Percentiles rank a stretch among this genome's conserved stretches.
Conservation (phyloP, 2,329 filamentous ascomycete genomes). For the Xylariaceae sp. region DNA sequence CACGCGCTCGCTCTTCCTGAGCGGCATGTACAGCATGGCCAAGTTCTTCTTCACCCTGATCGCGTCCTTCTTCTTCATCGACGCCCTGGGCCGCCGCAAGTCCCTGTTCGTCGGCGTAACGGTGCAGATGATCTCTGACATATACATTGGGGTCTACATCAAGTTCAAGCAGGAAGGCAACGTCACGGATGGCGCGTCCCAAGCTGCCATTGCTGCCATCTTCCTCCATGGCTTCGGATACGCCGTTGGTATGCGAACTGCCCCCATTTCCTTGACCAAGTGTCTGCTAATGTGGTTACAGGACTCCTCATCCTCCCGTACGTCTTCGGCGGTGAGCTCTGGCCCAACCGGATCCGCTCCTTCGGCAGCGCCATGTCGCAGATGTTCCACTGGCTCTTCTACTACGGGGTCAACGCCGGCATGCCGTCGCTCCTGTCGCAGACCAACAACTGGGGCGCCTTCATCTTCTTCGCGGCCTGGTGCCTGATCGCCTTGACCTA, state of each 20-base stretch:
- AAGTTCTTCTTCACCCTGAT: slow-evolving; percentile 3
- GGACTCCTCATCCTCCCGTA: slow-evolving; percentile 34
- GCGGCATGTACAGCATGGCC: slow-evolving; percentile 22
- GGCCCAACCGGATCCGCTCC: slow-evolving; percentile 36
- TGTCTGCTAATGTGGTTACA: slow-evolving; percentile 1
- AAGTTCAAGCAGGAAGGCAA: slow-evolving; percentile 12
- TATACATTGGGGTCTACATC: slow-evolving; percentile 2
- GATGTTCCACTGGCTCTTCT: slow-evolving; percentile 35
- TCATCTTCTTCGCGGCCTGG: slow-evolving; percentile 33
- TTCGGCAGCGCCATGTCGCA: slow-evolving; percentile 33
- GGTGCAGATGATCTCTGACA: neutral
- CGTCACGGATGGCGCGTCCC: slow-evolving; percentile 21
- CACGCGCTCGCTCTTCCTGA: slow-evolving; percentile 28
- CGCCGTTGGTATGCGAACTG: slow-evolving; percentile 23
- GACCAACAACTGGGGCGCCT: slow-evolving; percentile 34
- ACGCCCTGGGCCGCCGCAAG: slow-evolving; percentile 1
- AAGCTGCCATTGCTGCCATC: slow-evolving; percentile 34
- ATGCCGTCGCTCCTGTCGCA: slow-evolving; percentile 26
- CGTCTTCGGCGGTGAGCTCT: slow-evolving; percentile 36
- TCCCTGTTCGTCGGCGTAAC: slow-evolving; percentile 1
- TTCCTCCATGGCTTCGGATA: slow-evolving; percentile 40
- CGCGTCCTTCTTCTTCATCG: slow-evolving; percentile 2
- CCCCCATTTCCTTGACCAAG: neutral
- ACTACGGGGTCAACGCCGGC: slow-evolving; percentile 29
- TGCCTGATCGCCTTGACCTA: slow-evolving; percentile 30